Percentiles rank a stretch among this genome's conserved stretches.
phyloP scores from a whole-genome alignment of 1,284 basidiomycete genomes.

The Neolentinus lepideus region DNA sequence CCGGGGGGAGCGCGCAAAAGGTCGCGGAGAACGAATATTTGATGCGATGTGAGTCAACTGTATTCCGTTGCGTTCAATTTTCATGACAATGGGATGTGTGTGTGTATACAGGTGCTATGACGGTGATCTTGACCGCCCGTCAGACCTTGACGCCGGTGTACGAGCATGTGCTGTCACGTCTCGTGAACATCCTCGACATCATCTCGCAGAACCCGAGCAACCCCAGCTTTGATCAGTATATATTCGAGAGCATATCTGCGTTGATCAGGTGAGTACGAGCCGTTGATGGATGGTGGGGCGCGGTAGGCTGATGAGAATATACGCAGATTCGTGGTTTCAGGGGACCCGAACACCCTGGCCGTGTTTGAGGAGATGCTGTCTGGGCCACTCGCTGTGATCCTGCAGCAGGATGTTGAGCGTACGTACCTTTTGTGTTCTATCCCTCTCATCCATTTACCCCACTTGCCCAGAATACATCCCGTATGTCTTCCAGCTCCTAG shows the following conservation, averaged over 20 bases:
- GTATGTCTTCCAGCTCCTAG: constrained; percentile 95
- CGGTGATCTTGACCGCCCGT: constrained; percentile 86
- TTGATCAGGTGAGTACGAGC: constrained; percentile 78
- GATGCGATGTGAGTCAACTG: constrained; percentile 94
- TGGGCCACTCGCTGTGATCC: constrained; percentile 81
- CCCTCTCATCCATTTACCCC: background rate
- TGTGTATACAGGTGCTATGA: constrained; percentile 69
- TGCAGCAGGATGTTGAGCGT: constrained; percentile 93
- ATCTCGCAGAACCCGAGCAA: constrained; percentile 97
- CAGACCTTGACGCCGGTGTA: constrained; percentile 69
- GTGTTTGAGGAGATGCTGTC: constrained; percentile 80
- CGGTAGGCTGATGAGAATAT: constrained; percentile 7
- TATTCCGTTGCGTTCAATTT: too few relatives aligned
- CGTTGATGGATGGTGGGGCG: background rate
- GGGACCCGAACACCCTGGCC: constrained; percentile 57
- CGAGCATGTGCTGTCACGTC: constrained; percentile 62
- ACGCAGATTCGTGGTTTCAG: constrained; percentile 72
- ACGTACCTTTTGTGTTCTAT: constrained; percentile 21
- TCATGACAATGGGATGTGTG: too few relatives aligned
- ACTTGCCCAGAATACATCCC: constrained; percentile 81
- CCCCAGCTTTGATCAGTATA: constrained; percentile 95
- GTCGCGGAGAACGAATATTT: constrained; percentile 97
- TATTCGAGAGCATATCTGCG: constrained; percentile 93
- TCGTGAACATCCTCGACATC: constrained; percentile 78
- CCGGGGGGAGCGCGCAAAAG: constrained; percentile 84